These are phyloP conservation scores for Xylariaceae sp. DNA, from an alignment of 2,329 filamentous ascomycete genomes.

Conservation along the genomic window DNA sequence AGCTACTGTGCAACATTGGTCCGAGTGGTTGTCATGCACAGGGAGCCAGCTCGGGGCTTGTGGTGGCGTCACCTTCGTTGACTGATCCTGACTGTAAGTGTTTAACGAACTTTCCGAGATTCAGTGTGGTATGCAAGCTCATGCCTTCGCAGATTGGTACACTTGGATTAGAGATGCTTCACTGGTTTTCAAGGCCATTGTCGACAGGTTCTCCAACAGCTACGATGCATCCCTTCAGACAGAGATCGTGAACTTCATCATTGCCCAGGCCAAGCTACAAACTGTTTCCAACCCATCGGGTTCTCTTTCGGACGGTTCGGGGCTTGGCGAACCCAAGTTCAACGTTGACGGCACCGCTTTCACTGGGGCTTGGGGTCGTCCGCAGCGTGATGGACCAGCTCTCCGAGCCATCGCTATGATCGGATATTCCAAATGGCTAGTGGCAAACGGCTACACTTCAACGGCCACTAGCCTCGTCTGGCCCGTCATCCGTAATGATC, in stretches of 20 bases:
- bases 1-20: conserved; percentile 66
- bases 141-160: conserved; percentile 65
- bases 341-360: conserved; percentile 67
- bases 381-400: conserved; percentile 80
- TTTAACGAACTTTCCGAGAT: not conserved
- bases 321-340: conserved; percentile 77
- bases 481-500: conserved; percentile 78
- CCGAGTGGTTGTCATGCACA: conserved; percentile 55
- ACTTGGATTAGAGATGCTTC: conserved; percentile 81
- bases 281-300: conserved; percentile 73
- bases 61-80: conserved; percentile 63
- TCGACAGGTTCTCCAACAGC: conserved; percentile 67
- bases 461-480: conserved; percentile 65
- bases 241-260: conserved; percentile 71
- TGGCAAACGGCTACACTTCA: conserved; percentile 67
- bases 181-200: conserved; percentile 70
- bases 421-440: conserved; percentile 73
- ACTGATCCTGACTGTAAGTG: conserved; percentile 61
- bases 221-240: conserved; percentile 65
- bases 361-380: conserved; percentile 75
- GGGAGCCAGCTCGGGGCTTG: conserved; percentile 56
- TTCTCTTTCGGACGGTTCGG: conserved; percentile 54
- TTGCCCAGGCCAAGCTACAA: conserved; percentile 70
- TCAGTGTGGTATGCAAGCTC: not conserved
- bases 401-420: conserved; percentile 77